Conservation (phyloP, 345 rosid genomes). For the Eucalyptus brandiana region DNA sequence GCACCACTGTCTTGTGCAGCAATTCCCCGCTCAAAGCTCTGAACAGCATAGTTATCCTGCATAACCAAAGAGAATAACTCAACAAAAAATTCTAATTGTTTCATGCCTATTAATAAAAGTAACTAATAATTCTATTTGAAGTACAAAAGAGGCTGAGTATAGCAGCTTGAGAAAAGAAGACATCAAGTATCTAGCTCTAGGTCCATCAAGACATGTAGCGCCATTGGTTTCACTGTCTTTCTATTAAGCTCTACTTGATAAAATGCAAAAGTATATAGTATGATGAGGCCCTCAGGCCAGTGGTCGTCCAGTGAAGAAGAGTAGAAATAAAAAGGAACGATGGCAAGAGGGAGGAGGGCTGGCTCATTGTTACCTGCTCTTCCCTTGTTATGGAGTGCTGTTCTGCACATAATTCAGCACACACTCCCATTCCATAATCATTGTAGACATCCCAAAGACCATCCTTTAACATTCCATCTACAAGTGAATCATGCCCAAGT, state of each 20-base stretch:
- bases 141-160: not conserved
- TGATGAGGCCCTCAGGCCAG: not conserved
- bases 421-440: conserved; percentile 88
- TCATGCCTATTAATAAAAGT: not conserved
- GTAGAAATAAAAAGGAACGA: not conserved
- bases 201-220: not conserved
- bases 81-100: not conserved
- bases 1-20: conserved; percentile 83
- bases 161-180: not conserved
- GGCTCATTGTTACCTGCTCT: conserved; percentile 46
- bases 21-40: conserved; percentile 96
- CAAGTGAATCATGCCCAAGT: conserved; percentile 81
- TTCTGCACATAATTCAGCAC: conserved; percentile 94
- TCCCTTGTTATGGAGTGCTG: conserved; percentile 63
- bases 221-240: not conserved
- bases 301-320: not conserved
- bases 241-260: not conserved
- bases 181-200: not conserved
- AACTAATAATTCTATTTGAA: not conserved
- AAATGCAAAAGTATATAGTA: not conserved
- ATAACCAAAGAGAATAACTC: not conserved
- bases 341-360: not conserved
- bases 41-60: conserved; percentile 82
- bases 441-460: conserved; percentile 97
- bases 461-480: conserved; percentile 96